phyloP scores from a whole-genome alignment of 1,139 yeast species.

The Nakaseomyces uthaithaninus region DNA sequence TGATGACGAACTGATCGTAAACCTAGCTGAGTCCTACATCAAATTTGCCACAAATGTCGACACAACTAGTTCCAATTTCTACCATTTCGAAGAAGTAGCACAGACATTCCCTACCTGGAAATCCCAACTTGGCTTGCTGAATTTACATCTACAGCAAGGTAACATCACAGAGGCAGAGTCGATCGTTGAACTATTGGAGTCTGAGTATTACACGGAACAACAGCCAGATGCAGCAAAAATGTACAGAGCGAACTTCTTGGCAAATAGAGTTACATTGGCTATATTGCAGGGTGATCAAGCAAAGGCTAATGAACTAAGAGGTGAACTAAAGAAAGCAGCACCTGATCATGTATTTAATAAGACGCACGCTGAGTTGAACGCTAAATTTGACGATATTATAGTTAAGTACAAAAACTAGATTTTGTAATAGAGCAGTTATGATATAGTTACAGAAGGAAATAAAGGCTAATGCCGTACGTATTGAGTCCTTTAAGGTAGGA shows the following conservation, averaged over 20 bases:
- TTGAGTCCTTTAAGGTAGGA: no score
- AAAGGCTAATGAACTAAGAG: slow-evolving; percentile 35
- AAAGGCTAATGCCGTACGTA: no score
- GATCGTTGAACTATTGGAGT: slow-evolving; percentile 30
- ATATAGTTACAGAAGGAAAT: no score
- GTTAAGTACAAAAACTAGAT: slow-evolving; percentile 35
- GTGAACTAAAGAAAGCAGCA: slow-evolving; percentile 36
- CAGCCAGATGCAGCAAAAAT: slow-evolving; percentile 21
- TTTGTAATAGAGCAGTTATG: no score
- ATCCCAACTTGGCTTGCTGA: slow-evolving; percentile 34
- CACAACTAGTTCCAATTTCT: slow-evolving; percentile 28
- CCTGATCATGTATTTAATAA: slow-evolving; percentile 41
- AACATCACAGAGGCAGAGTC: slow-evolving; percentile 39
- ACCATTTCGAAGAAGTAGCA: slow-evolving; percentile 32
- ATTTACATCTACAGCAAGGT: slow-evolving; percentile 36
- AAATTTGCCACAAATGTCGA: slow-evolving; percentile 28
- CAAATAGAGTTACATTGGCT: slow-evolving; percentile 46
- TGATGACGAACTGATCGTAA: slow-evolving; percentile 31
- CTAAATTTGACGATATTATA: slow-evolving; percentile 47
- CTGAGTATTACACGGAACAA: slow-evolving; percentile 26
- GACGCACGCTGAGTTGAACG: slow-evolving; percentile 42
- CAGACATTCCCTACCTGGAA: slow-evolving; percentile 33
- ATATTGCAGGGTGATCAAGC: slow-evolving; percentile 40
- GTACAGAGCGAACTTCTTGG: slow-evolving; percentile 40
- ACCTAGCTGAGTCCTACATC: slow-evolving; percentile 30